Evolutionary conservation across 768 basidiomycete species (phyloP), one percentile per base, ranked within the genome.

Genomic region (Podaxis carcinomalis): DNA sequence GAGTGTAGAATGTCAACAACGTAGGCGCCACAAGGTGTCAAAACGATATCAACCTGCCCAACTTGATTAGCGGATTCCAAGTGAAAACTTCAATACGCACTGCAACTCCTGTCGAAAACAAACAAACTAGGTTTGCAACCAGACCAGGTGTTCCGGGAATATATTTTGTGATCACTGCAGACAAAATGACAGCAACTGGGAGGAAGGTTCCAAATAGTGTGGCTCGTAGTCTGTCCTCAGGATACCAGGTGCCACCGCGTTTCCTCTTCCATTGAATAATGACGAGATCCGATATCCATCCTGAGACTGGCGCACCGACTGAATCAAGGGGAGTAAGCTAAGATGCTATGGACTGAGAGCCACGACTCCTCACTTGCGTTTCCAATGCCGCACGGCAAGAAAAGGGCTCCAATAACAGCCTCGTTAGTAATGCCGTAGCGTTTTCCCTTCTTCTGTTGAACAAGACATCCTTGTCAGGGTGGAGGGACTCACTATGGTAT

Each of bases 201-300:
- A 82, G 39, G 0, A 77, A 70, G 3, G 77, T 77, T 6, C 83
- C 83, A 5, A 77, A 64, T 28, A 83, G 67, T 1, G 81, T 73
- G 1, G 78, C 85, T 1, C 84, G 78, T 23, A 90, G 76, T 14
- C 88, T 81, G 64, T 88, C 89, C 68, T 91, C 88, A 0, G 88
- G 88, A 49, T 83, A 80, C 86, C 85, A 89, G 2, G 73, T 63
- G 1, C 86, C 86, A 0, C 78, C 76, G 19, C 87, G 80, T 5
- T 73, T 68, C 53, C 75, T 72, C 16, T 80, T 78, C 71, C 81
- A 85, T 39, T 66, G 68, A n/a, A 79, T 73, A 21, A 91, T 74
- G 0, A 80, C 72, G 21, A 64, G 59, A 69, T 90, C 89, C 0
- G 89, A 89, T 0, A 88, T 61, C 21, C 75, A 75, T 1, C 89